phyloP scores from a whole-genome alignment of 208 protist species.

The Trypanosoma avium region DNA sequence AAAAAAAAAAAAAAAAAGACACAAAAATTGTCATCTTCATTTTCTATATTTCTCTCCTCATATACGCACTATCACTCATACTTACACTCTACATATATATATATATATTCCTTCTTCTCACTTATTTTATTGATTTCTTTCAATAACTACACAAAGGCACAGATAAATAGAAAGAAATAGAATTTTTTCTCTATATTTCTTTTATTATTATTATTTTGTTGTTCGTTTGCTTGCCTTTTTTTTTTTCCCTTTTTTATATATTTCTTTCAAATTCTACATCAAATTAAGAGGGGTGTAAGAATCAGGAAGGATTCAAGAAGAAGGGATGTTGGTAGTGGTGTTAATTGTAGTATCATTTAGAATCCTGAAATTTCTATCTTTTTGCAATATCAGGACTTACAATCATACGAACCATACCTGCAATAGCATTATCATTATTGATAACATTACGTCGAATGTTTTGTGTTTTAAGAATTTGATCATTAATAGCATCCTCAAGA shows the following conservation, averaged over 20 bases:
- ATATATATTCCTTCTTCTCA: no score
- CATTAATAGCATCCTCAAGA: constrained; percentile 84
- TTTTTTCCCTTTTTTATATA: constrained; percentile 1
- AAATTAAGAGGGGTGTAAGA: no score
- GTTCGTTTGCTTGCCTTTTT: constrained; percentile 11
- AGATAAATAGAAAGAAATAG: background rate
- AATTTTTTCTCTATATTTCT: background rate
- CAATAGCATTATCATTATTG: constrained; percentile 78
- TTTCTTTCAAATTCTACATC: background rate
- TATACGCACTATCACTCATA: no score
- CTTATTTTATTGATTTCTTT: no score
- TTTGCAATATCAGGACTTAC: constrained; percentile 65
- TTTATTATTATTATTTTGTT: constrained; percentile 10
- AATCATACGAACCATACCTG: constrained; percentile 81
- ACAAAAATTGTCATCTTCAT: no score
- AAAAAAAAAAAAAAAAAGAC: no score
- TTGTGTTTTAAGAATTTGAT: constrained; percentile 88
- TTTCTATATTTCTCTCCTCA: no score
- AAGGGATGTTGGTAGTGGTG: no score
- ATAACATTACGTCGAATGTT: constrained; percentile 74
- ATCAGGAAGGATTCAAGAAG: no score
- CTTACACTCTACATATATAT: no score
- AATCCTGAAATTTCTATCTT: constrained; percentile 9
- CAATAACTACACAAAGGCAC: background rate
- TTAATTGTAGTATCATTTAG: no score